phyloP scores from a whole-genome alignment of 352 stramenopile genomes.

The Phytophthora macrochlamydospora region DNA sequence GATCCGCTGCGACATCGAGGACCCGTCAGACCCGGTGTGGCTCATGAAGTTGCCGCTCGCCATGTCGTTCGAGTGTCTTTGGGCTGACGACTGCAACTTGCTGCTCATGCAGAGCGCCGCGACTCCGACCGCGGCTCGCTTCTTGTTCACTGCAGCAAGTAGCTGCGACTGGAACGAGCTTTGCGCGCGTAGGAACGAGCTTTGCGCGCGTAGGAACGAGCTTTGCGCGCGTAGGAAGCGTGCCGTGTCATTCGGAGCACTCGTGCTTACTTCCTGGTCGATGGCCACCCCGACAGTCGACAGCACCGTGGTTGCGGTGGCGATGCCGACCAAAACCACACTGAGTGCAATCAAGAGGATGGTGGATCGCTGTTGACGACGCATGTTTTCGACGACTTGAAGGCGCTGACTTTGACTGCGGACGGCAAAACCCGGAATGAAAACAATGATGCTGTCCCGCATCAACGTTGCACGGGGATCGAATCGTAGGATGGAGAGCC shows the following conservation, averaged over 20 bases:
- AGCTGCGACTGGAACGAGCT: constrained; percentile 31
- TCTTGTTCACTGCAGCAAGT: constrained; percentile 54
- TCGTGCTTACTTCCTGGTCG: background rate
- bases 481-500: background rate
- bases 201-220: background rate
- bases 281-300: background rate
- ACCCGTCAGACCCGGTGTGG: constrained; percentile 53
- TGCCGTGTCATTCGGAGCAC: background rate
- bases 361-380: background rate
- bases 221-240: background rate
- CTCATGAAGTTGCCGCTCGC: constrained; percentile 52
- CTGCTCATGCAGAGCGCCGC: constrained; percentile 41
- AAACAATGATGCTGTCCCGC: background rate
- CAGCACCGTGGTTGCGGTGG: background rate
- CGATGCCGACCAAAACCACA: background rate
- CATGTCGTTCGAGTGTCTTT: constrained; percentile 45
- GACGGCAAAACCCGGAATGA: constrained; percentile 4
- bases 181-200: background rate
- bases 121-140: constrained; percentile 41
- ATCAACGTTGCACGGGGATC: background rate
- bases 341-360: background rate
- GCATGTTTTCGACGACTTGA: background rate
- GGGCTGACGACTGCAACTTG: constrained; percentile 35
- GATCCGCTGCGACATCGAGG: constrained; percentile 49
- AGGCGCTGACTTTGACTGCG: background rate